phyloP scores from a whole-genome alignment of 805 yeast genomes.

The Citeromyces matritensis region DNA sequence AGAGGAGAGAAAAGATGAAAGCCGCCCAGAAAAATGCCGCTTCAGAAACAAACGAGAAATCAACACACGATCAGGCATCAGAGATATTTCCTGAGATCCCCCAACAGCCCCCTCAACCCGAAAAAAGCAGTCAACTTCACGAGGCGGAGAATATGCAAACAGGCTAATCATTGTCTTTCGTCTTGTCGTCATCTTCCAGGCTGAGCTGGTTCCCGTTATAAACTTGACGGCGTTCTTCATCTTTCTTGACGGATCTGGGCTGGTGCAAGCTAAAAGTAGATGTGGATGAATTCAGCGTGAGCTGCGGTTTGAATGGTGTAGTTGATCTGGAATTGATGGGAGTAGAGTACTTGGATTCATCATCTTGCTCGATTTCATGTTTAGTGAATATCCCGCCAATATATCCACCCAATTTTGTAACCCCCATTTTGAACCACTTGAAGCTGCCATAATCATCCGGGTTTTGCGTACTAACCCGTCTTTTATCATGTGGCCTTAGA shows the following conservation, averaged over 20 bases:
- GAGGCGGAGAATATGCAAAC: background rate
- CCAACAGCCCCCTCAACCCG: background rate
- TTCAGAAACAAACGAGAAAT: background rate
- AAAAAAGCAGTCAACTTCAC: background rate
- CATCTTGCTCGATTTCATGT: background rate
- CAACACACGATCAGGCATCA: background rate
- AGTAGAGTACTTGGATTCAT: background rate
- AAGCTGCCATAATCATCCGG: slow-evolving; percentile 1
- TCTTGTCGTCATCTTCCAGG: slow-evolving; percentile 30
- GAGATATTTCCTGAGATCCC: background rate
- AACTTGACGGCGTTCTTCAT: slow-evolving; percentile 23
- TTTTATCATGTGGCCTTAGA: slow-evolving; percentile 36
- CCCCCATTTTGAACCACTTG: slow-evolving; percentile 3
- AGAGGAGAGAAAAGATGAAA: background rate
- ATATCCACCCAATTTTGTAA: slow-evolving; percentile 1
- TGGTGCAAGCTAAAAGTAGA: slow-evolving; percentile 2
- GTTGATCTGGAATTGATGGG: background rate
- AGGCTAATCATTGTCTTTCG: slow-evolving; percentile 4
- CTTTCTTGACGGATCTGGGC: slow-evolving; percentile 2
- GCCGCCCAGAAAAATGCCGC: background rate
- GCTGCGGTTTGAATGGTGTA: slow-evolving; percentile 1
- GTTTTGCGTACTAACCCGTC: slow-evolving; percentile 1
- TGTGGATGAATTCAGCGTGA: slow-evolving; percentile 3
- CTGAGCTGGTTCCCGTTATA: slow-evolving; percentile 44
- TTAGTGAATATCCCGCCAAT: slow-evolving; percentile 3